Base-by-base conservation (phyloP, 441 rosid genomes). In the Jatropha podagrica region DNA sequence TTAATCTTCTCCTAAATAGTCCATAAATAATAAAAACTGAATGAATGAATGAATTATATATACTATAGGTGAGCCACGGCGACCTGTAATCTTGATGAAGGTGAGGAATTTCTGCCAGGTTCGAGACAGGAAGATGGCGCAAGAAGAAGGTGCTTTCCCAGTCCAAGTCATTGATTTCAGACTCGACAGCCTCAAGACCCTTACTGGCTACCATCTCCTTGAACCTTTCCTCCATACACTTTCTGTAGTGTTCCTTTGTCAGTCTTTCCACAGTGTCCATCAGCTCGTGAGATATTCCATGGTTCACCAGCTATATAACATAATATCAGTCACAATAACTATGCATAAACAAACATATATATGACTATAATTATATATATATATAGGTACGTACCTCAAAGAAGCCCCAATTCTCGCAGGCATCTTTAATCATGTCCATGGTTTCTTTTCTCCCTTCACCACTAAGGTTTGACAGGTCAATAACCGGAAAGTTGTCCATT, bases 361-460 rank as follows among this genome's bases (percentile, higher is more conserved):
- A 18, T 15, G 18, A 56, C 6, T 56, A 56, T 56, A 18, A 55
- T 17, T 17, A 4, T 55, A n/a, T 3, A 4, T 55, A n/a, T 3
- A 37, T 7, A 48, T 7, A 13, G 11, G 5, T 14, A 58, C 3
- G 40, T 79, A 93, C 98, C 98, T 93, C 96, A 80, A 93, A 91
- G 93, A 93, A 93, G 52, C 93, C 97, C 97, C 97, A 93, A 65
- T 90, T 93, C 83, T 88, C 93, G 69, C 98, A 91, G 74, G 98
- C 98, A 78, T 93, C 90, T 32, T 85, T 78, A 88, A 95, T 92
- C 80, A 84, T 82, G 62, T 81, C 87, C 96, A 92, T 85, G 66
- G 85, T 84, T 51, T 82, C 73, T 48, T 76, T 77, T 81, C 94
- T 89, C 83, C 85, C 88, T 74, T 84, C 90, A 60, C 95, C 96